Conservation (phyloP, 2,329 filamentous ascomycete species). For the Camptophora hylomeconis region DNA sequence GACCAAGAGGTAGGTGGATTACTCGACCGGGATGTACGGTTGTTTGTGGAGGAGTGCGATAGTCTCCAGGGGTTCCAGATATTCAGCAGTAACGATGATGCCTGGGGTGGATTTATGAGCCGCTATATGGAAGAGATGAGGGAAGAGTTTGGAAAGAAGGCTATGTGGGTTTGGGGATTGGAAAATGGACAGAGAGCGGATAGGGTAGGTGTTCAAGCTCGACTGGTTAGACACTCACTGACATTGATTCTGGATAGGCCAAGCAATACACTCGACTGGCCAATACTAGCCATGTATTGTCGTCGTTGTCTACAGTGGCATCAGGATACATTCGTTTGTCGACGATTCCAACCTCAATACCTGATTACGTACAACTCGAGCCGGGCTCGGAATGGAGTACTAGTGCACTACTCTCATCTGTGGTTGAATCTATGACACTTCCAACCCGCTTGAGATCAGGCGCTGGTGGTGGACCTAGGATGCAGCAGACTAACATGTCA, state of each 20-base stretch:
- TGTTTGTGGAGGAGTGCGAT: slow-evolving; percentile 87
- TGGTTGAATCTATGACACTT: slow-evolving; percentile 66
- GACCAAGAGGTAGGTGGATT: slow-evolving; percentile 77
- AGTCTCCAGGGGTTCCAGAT: slow-evolving; percentile 79
- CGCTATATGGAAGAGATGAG: slow-evolving; percentile 63
- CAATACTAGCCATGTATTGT: slow-evolving; percentile 62
- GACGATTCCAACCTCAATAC: slow-evolving; percentile 44
- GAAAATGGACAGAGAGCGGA: slow-evolving; percentile 48
- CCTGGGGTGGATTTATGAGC: slow-evolving; percentile 66
- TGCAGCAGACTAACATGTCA: slow-evolving; percentile 3
- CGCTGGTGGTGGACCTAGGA: slow-evolving; percentile 20
- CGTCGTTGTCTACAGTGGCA: slow-evolving; percentile 54
- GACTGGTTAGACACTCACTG: slow-evolving; percentile 2
- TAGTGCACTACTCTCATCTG: slow-evolving; percentile 61
- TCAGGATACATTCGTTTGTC: slow-evolving; percentile 68
- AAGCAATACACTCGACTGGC: slow-evolving; percentile 52
- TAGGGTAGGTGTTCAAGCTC: slow-evolving; percentile 33
- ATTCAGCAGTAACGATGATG: slow-evolving; percentile 58
- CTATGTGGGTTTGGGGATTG: slow-evolving; percentile 76
- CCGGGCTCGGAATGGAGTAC: slow-evolving; percentile 61
- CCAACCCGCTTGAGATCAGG: slow-evolving; percentile 54
- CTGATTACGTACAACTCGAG: slow-evolving; percentile 48
- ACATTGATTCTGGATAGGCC: slow-evolving; percentile 24
- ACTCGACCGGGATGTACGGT: slow-evolving; percentile 76
- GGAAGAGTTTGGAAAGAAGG: slow-evolving; percentile 83